phyloP scores from a whole-genome alignment of 257 asterid species.

The Eustoma russellianum region DNA sequence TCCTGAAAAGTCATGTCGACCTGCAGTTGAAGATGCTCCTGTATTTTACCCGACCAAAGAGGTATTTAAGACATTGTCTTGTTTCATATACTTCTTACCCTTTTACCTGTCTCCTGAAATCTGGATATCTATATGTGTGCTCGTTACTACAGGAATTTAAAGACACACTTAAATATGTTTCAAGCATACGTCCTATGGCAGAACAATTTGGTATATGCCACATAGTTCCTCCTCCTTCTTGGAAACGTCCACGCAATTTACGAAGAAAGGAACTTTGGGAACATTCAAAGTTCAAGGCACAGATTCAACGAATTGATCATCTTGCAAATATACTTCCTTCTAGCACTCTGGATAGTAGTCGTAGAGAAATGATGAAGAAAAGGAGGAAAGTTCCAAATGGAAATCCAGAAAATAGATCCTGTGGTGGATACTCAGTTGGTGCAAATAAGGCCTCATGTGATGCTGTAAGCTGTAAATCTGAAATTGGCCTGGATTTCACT shows the following conservation, averaged over 20 bases:
- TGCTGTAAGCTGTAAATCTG: conserved; percentile 23
- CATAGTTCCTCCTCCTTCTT: conserved; percentile 84
- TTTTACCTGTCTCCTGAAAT: no score
- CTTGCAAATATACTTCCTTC: conserved; percentile 27
- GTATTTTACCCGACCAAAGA: conserved; percentile 68
- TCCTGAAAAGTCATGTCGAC: conserved; percentile 47
- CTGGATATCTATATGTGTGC: conserved; percentile 12
- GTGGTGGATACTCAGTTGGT: conserved; percentile 14
- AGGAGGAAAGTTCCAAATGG: conserved; percentile 17
- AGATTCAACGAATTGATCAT: conserved; percentile 37
- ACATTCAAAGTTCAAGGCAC: conserved; percentile 40
- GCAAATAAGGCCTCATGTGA: conserved; percentile 17
- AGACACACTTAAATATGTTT: conserved; percentile 58
- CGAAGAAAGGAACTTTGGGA: conserved; percentile 35
- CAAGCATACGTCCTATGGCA: conserved; percentile 48
- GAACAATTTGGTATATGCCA: conserved; percentile 79
- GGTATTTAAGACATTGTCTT: conserved; percentile 26
- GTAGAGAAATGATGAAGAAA: conserved; percentile 23
- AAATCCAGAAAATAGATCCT: conserved; percentile 13
- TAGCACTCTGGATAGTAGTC: conserved; percentile 25
- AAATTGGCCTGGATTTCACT: conserved; percentile 49
- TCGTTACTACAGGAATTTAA: conserved; percentile 64
- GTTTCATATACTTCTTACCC: not conserved
- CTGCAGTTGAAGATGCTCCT: conserved; percentile 60
- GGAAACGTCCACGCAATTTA: conserved; percentile 52